Percentiles rank a stretch among this genome's conserved stretches.
These are phyloP conservation scores for Colletotrichum higginsianum DNA, from an alignment of 2,329 filamentous ascomycete species.

Conservation along the genomic window DNA sequence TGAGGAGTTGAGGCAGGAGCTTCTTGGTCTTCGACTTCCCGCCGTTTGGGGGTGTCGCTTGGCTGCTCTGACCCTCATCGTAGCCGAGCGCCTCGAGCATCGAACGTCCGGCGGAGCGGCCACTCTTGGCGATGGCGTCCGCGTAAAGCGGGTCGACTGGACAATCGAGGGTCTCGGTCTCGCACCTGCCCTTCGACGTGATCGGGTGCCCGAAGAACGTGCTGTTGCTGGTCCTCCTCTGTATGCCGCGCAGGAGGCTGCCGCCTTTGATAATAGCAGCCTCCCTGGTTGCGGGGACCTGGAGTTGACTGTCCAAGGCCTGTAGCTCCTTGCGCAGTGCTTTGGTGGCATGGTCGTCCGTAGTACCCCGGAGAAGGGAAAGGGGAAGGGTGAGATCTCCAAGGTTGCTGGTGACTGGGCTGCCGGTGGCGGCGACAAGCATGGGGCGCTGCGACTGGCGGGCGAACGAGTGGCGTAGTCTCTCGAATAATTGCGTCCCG, in stretches of 20 bases:
- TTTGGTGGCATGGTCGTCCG: not conserved
- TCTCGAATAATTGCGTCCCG: no score
- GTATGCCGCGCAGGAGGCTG: not conserved
- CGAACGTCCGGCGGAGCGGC: not conserved
- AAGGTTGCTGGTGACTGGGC: not conserved
- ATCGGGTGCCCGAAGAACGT: not conserved
- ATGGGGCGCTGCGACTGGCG: not conserved
- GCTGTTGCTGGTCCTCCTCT: not conserved
- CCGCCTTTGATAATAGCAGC: not conserved
- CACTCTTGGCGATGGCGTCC: not conserved
- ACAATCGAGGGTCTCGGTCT: not conserved
- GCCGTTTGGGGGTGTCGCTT: no score
- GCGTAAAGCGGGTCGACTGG: not conserved
- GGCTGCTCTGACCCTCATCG: no score
- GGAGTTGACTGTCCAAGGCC: not conserved
- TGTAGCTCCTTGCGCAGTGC: not conserved
- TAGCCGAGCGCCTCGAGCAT: no score
- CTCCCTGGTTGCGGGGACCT: not conserved
- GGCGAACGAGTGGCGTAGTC: not conserved
- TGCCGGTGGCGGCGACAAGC: not conserved
- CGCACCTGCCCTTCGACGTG: not conserved
- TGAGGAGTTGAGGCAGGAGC: no score
- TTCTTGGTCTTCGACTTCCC: no score
- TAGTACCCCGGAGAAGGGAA: not conserved
- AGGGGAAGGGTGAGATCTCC: not conserved